Evolutionary conservation across 1,284 basidiomycete species (phyloP).

Genomic region (Trametes pubescens): DNA sequence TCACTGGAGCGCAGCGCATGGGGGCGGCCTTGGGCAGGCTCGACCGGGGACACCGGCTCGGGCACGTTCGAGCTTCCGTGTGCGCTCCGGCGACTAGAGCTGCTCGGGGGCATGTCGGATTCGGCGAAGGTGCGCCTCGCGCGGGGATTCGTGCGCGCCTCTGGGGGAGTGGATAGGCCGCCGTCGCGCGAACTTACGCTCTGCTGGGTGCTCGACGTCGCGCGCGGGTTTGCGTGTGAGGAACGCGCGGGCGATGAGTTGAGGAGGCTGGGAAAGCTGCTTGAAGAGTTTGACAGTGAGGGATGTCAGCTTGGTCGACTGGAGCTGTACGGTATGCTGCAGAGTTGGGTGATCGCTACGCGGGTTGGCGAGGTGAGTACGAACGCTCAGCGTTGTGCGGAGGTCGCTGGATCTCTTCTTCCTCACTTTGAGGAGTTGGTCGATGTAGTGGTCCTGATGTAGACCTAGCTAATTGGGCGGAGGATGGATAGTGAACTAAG

Average conservation of each 20-base stretch:
- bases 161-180: neutral
- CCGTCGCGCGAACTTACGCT: neutral
- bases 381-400: neutral
- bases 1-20: neutral
- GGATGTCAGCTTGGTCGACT: neutral
- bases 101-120: neutral
- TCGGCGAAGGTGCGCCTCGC: constrained; percentile 3
- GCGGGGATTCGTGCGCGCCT: constrained; percentile 1
- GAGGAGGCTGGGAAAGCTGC: neutral
- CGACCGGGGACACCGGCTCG: too few species aligned
- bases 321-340: neutral
- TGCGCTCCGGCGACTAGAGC: constrained; percentile 2
- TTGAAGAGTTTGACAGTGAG: neutral
- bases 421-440: neutral
- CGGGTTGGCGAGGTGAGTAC: neutral
- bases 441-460: neutral
- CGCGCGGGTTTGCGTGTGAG: neutral
- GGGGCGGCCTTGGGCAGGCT: neutral
- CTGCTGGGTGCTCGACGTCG: constrained; percentile 4
- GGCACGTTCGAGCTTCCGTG: neutral
- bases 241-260: neutral
- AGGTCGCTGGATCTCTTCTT: neutral
- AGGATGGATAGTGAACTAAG: too few species aligned
- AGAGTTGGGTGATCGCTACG: neutral
- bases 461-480: too few species aligned